These are phyloP conservation scores for Neocucurbitaria cava DNA, from an alignment of 2,329 filamentous ascomycete genomes.

Conservation along the genomic window DNA sequence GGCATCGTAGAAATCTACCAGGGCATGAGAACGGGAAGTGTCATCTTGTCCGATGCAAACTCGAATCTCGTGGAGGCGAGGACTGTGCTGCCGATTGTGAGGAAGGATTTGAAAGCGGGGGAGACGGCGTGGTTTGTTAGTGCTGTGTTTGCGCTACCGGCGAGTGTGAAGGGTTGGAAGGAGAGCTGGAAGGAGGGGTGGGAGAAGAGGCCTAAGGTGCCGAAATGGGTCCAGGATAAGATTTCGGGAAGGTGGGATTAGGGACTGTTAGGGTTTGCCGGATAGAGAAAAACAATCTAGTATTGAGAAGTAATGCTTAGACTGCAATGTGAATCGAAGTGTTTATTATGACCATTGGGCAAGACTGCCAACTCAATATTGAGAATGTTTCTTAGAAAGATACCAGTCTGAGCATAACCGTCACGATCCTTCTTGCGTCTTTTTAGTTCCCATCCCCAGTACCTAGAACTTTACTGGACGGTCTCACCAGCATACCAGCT, in stretches of 20 bases:
- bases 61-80: constrained; percentile 77
- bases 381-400: too few species aligned
- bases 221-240: constrained; percentile 65
- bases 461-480: constrained; percentile 20
- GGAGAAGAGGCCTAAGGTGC: constrained; percentile 65
- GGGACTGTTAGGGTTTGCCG: background rate
- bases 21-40: constrained; percentile 61
- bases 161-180: constrained; percentile 59
- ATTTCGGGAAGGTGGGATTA: constrained; percentile 48
- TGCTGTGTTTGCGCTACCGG: constrained; percentile 74
- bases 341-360: too few species aligned
- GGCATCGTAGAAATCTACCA: constrained; percentile 57
- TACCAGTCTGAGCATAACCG: background rate
- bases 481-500: constrained; percentile 31
- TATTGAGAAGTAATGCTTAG: too few species aligned
- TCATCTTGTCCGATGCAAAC: constrained; percentile 80
- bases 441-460: background rate
- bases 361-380: too few species aligned
- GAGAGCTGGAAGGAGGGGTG: constrained; percentile 57
- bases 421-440: too few species aligned
- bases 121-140: constrained; percentile 71
- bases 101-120: constrained; percentile 65
- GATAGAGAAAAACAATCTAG: too few species aligned
- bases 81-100: constrained; percentile 74
- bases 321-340: too few species aligned